These are phyloP conservation scores for Sicyos baderoa DNA, from an alignment of 306 rosid genomes.

Conservation along the genomic window DNA sequence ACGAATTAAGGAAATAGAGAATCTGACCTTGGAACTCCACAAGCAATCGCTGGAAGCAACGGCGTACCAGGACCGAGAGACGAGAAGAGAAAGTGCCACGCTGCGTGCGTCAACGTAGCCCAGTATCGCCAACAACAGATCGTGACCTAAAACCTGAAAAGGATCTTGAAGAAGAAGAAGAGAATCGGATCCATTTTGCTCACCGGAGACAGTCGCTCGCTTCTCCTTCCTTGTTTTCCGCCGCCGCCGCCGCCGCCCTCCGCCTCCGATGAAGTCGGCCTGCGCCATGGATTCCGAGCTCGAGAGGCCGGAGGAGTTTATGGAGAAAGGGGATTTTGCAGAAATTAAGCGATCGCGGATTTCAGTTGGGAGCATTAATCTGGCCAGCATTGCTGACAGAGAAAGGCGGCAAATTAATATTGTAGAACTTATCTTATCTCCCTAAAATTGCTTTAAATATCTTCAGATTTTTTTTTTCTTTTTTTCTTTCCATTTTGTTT, in stretches of 20 bases:
- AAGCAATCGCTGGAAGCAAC: conserved; percentile 36
- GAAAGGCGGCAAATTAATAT: too few species aligned
- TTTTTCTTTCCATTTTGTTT: background rate
- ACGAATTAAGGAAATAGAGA: background rate
- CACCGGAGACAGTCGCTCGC: background rate
- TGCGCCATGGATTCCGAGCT: conserved; percentile 12
- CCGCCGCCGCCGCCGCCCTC: background rate
- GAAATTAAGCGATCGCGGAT: background rate
- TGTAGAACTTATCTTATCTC: too few species aligned
- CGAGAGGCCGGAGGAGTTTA: background rate
- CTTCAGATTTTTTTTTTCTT: background rate
- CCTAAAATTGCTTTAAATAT: background rate
- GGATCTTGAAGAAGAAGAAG: conserved; percentile 30
- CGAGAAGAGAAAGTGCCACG: conserved; percentile 38
- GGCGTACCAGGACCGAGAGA: conserved; percentile 33
- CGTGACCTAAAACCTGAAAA: conserved; percentile 28
- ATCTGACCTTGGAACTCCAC: conserved; percentile 34
- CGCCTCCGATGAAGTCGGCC: background rate
- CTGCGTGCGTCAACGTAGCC: conserved; percentile 38
- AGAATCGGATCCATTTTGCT: background rate
- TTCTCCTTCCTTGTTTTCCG: background rate
- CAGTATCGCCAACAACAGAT: conserved; percentile 26
- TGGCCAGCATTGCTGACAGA: background rate
- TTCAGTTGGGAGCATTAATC: background rate
- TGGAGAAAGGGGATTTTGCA: background rate